phyloP scores from a whole-genome alignment of 371 early-diverging fungal genomes.

The Circinella minor region DNA sequence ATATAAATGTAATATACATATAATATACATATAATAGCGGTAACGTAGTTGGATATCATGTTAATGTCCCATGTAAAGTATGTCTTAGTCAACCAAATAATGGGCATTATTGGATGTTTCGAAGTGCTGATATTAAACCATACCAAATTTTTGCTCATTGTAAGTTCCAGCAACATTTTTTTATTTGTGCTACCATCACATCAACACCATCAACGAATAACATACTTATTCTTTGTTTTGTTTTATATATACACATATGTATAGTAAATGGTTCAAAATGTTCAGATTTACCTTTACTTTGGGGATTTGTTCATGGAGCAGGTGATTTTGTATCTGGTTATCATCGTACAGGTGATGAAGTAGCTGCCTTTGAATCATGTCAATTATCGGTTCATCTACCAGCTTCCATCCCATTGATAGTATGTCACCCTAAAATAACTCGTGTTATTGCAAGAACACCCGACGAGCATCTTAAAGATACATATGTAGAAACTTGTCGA shows the following conservation, averaged over 20 bases:
- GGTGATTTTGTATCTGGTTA: conserved; percentile 33
- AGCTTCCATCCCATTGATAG: conserved; percentile 24
- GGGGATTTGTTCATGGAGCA: conserved; percentile 45
- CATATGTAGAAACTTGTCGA: conserved; percentile 18
- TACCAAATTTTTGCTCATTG: conserved; percentile 35
- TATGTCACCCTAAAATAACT: conserved; percentile 22
- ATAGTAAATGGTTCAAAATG: conserved; percentile 19
- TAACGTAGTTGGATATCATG: conserved; percentile 49
- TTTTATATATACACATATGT: too few species aligned
- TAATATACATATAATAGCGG: conserved; percentile 28
- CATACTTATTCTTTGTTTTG: too few species aligned
- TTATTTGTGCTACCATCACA: background rate
- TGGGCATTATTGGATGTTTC: conserved; percentile 56
- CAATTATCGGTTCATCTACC: conserved; percentile 38
- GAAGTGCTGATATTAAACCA: conserved; percentile 29
- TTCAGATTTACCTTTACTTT: conserved; percentile 38
- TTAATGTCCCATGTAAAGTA: conserved; percentile 47
- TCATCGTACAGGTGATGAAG: conserved; percentile 25
- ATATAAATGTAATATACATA: background rate
- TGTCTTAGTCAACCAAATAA: conserved; percentile 42
- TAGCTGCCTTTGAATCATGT: conserved; percentile 40
- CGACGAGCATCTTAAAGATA: conserved; percentile 15
- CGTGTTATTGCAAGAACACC: conserved; percentile 21
- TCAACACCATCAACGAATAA: too few species aligned
- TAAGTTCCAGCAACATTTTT: conserved; percentile 14